Base-by-base conservation (phyloP, 305 asterid genomes). In the Fraxinus paxiana region DNA sequence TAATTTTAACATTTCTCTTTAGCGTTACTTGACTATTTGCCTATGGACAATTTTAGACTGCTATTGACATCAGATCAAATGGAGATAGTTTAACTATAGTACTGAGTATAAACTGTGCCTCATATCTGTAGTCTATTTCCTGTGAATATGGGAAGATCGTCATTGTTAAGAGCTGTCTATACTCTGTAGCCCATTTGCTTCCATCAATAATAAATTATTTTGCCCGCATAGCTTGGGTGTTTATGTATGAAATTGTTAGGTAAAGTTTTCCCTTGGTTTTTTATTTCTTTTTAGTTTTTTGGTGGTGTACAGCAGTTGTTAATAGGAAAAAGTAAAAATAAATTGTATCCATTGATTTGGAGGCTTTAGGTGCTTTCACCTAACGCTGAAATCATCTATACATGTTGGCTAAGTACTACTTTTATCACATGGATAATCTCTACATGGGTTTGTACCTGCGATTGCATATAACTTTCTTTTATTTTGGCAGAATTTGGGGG, bases 401-500 rank as follows among this genome's bases (percentile, higher is more conserved):
- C 76, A 75, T 69, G 54, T 82, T 81, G 7, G 10, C 46, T 67
- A 28, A 35, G 79, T 63, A 13, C 4, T 67, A 28, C 20, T 28
- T 67, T 28, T 26, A 67, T 26, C 35, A 22, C 73, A 67, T 67
- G 20, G 35, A 67, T 67, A 67, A 67, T 28, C 18, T 67, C 37
- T 67, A 28, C 15, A 12, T 4, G 77, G 77, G 15, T 37, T 77
- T 69, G 35, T 59, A 70, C 72, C 73, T 85, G 59, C 56, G 10
- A 38, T 82, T 31, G 17, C 80, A 67, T 85, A 65, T 69, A 69
- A 70, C 75, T 78, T 76, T 72, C 72, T n/a, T 79, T 34, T 80
- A 22, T 81, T 80, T 86, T 88, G 79, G 76, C 93, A 94, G 98
- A 94, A 80, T 82, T 75, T 84, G 51, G 87, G 85, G 72, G 87